Base-by-base conservation (phyloP, 1,284 basidiomycete species). In the Moesziomyces parantarcticus region DNA sequence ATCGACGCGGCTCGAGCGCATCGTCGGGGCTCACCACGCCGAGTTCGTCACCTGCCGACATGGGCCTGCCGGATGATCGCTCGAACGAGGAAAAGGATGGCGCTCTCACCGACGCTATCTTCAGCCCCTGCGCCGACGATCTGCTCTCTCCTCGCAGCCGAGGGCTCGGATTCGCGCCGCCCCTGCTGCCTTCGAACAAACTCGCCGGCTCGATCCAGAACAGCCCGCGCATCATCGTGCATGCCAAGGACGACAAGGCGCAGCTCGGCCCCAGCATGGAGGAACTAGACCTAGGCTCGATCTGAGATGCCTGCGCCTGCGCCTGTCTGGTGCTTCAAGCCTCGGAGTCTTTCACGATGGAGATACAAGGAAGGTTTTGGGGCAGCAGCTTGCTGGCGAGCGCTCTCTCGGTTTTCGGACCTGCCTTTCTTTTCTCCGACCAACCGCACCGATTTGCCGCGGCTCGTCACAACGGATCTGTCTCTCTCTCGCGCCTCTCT, bases 121-220 rank as follows among this genome's bases (percentile, higher is more conserved):
- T 63, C 50, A 72, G 69, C 44, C 69, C 69, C 5, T 72, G 59
- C 21, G 58, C 63, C 26, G 69, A 72, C 41, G 63, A 72, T 39
- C n/a, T 56, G 50, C 42, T 71, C 18, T 26, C 26, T 13, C 41
- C 50, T 4, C 48, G 43, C 18, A 40, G 29, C n/a, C 40, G 54
- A n/a, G 55, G 36, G 22, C 56, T 18, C 47, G 51, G 4, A 47
- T n/a, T n/a, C 11, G 39, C 55, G 48, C 57, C 57, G 5, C 34
- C 57, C 23, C 55, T 55, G 18, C 40, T 52, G 51, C 57, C 63
- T 7, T 16, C 59, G 41, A 59, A 32, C 14, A 59, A 41, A 25
- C 48, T 47, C 1, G 41, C 25, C 7, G n/a, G 52, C 26, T 56
- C 63, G 43, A 57, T 51, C 18, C 63, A 66, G 40, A 59, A 49